Base-by-base conservation (phyloP, 2,329 filamentous ascomycete species). In the Nigrograna mackinnonii region DNA sequence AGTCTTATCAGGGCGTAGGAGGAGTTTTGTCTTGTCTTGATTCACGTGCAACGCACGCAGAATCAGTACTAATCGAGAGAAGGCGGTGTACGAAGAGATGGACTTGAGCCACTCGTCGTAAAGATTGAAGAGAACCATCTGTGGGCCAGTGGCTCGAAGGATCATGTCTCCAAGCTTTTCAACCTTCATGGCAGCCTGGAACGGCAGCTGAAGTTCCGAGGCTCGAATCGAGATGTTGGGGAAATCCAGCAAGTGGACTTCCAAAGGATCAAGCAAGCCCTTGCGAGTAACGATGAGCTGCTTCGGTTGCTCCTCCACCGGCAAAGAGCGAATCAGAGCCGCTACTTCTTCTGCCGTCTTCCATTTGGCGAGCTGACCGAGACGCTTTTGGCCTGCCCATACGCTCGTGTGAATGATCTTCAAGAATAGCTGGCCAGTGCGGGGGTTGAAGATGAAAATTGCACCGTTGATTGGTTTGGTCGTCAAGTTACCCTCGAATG, bases 131-230 rank as follows among this genome's bases (percentile, higher is more conserved):
- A 99, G 80, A 39, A 99, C 94, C 94, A 99, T 99, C 73, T 99
- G 94, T n/a, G 94, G 94, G 67, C 97, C 94, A 0, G 94, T 99
- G 2, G 94, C 95, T 56, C 91, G 87, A 34, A 99, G 76, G 60
- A 99, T 99, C 92, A 99, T 96, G 73, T 99, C 95, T 54, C 92
- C 95, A 34, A 99, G 82, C 72, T 99, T 99, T 74, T 99, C 94
- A 2, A 99, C 91, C 79, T 99, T 99, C 92, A 99, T 99, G 1
- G 95, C 95, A 41, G 94, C 94, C 72, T 99, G 95, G 87, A 99
- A 99, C 2, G 94, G 94, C 52, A 99, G 78, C 69, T 99, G 94
- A 56, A 99, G 75, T 71, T 99, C 94, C 0, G 94, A 99, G 9
- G 94, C 94, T 56, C 94, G 88, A 58, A 99, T 99, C 2, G 94